Evolutionary conservation across 1,284 basidiomycete species (phyloP), one percentile per base, ranked within the genome.

Genomic region (Singerocomus inundabilis): DNA sequence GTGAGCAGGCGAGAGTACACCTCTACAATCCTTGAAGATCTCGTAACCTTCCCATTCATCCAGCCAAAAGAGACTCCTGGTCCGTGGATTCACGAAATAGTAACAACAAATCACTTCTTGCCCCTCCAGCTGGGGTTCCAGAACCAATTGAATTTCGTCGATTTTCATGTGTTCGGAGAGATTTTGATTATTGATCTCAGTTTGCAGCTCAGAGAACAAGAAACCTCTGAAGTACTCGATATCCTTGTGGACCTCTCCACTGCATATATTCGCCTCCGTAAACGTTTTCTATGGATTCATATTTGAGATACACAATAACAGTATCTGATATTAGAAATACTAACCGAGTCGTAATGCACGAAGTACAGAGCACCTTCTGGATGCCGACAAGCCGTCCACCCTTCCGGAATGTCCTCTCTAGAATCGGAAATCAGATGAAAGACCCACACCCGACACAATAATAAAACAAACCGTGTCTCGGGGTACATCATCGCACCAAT

Each of bases 291-390:
- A 34, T 13, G 11, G 8, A 32, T 33, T 26, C 4, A 25, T 16
- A 21, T 4, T 36, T 61, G 13, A 51, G 37, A 37, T 29, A 36
- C 2, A n/a, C 36, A 1, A 40, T 8, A 25, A 33, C 4, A 15
- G 44, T 10, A 28, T 13, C 31, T 2, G 13, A 41, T 11, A 16
- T 32, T 24, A 18, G 16, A 36, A 33, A 7, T 18, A 61, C 67
- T 52, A 18, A 70, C 69, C 46, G 52, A 59, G 4, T 57, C 31
- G 8, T 16, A 16, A 34, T 70, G 59, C 33, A 69, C 48, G 15
- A 55, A 67, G 35, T 69, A 67, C 6, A 57, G 59, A 33, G 48
- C 66, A 12, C 66, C 66, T 39, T 67, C 66, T 24, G 66, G 66
- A 15, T 67, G 66, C 5, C 51, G 50, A 32, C 46, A 48, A 1